Conservation (phyloP, 2,329 filamentous ascomycete species). For the Hypoxylon sp. region DNA sequence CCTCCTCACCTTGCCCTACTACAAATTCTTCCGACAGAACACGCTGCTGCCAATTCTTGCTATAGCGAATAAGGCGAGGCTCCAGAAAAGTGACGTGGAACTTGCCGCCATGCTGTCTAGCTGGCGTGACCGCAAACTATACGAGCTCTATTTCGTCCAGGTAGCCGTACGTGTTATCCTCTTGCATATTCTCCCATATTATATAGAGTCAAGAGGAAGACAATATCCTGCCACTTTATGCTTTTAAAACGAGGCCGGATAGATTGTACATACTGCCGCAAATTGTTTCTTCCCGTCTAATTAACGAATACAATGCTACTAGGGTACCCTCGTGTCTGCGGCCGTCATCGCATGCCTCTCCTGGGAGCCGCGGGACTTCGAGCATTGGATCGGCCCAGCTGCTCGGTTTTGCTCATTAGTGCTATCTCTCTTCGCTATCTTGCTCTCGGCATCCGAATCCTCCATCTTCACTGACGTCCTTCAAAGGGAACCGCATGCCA, state of each 20-base stretch:
- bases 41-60: constrained; percentile 47
- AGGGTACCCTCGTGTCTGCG: constrained; percentile 49
- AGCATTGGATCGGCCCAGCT: constrained; percentile 49
- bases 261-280: not conserved
- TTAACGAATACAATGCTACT: not conserved
- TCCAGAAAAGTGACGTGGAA: constrained; percentile 29
- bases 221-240: no score
- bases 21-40: constrained; percentile 51
- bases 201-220: not conserved
- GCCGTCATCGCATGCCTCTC: constrained; percentile 53
- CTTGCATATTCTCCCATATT: not conserved
- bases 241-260: no score
- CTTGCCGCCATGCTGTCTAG: constrained; percentile 40
- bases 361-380: constrained; percentile 43
- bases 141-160: constrained; percentile 48
- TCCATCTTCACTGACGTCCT: constrained; percentile 47
- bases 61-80: constrained; percentile 39
- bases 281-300: not conserved
- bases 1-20: constrained; percentile 50
- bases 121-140: constrained; percentile 47
- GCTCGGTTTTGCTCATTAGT: constrained; percentile 50
- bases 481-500: not conserved
- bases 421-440: constrained; percentile 50
- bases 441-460: constrained; percentile 50
- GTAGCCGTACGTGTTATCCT: constrained; percentile 42